Evolutionary conservation across 768 basidiomycete species (phyloP).

Genomic region (Suillus plorans): DNA sequence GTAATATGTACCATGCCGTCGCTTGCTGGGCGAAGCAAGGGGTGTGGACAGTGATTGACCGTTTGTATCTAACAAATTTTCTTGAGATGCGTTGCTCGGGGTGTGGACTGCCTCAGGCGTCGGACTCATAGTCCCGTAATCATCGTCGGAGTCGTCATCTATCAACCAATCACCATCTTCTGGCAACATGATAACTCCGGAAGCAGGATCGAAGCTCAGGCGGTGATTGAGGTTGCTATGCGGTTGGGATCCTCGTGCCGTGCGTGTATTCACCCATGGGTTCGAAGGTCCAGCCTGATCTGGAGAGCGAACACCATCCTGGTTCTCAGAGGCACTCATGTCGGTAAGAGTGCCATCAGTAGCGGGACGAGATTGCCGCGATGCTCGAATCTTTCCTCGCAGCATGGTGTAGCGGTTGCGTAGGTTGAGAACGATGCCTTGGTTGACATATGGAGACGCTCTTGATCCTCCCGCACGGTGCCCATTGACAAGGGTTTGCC

Average conservation of each 20-base stretch:
- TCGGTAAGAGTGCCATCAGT: constrained; percentile 9
- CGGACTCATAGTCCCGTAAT: constrained; percentile 34
- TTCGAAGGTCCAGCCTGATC: constrained; percentile 37
- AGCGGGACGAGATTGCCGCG: constrained; percentile 11
- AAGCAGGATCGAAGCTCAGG: constrained; percentile 81
- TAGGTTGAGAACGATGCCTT: constrained; percentile 81
- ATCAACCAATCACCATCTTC: constrained; percentile 69
- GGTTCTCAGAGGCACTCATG: constrained; percentile 8
- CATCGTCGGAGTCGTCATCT: constrained; percentile 47
- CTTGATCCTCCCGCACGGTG: constrained; percentile 33
- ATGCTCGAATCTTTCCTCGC: constrained; percentile 32
- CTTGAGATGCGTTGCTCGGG: constrained; percentile 19
- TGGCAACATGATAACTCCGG: constrained; percentile 86
- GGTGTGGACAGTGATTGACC: constrained; percentile 19
- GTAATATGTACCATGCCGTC: constrained; percentile 77
- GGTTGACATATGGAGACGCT: constrained; percentile 41
- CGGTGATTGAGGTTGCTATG: constrained; percentile 48
- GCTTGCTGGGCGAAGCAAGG: constrained; percentile 42
- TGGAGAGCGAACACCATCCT: constrained; percentile 3
- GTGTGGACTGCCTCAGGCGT: constrained; percentile 26
- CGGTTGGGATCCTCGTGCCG: constrained; percentile 20
- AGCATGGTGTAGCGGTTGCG: constrained; percentile 66
- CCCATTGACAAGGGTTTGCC: constrained; percentile 69
- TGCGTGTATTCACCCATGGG: constrained; percentile 61
- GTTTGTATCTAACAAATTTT: constrained; percentile 17